Conservation (phyloP, 257 asterid species). For the Jacaranda copaia region DNA sequence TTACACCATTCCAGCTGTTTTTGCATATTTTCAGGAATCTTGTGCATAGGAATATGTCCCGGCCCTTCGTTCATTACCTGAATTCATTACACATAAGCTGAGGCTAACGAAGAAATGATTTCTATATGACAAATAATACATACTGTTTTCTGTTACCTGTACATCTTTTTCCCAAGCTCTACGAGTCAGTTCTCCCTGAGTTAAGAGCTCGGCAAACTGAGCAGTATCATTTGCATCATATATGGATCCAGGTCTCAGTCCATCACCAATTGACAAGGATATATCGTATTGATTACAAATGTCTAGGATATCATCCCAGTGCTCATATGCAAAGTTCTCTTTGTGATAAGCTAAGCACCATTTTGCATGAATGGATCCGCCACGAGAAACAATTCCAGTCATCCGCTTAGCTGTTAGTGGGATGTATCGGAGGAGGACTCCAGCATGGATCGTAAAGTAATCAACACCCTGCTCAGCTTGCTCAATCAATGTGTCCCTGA, state of each 20-base stretch:
- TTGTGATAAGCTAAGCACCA: constrained; percentile 97
- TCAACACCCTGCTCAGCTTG: constrained; percentile 99
- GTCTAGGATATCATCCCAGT: constrained; percentile 95
- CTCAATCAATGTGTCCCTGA: constrained; percentile 87
- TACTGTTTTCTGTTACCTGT: constrained; percentile 60
- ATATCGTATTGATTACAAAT: constrained; percentile 94
- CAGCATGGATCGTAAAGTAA: constrained; percentile 95
- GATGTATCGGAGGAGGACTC: constrained; percentile 89
- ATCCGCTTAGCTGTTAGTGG: constrained; percentile 90
- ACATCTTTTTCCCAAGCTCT: constrained; percentile 98
- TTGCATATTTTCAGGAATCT: constrained; percentile 97
- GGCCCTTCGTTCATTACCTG: constrained; percentile 99
- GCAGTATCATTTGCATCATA: constrained; percentile 96
- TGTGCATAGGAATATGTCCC: constrained; percentile 92
- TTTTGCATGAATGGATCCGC: constrained; percentile 97
- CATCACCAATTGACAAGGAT: constrained; percentile 92
- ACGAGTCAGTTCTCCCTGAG: constrained; percentile 94
- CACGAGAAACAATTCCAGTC: constrained; percentile 97
- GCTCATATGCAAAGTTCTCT: constrained; percentile 95
- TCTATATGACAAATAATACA: too few relatives aligned
- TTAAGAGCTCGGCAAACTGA: constrained; percentile 92
- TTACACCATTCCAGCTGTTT: constrained; percentile 95
- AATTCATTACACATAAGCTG: too few relatives aligned
- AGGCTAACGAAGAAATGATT: too few relatives aligned
- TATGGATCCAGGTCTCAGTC: constrained; percentile 95